Conservation (phyloP, 2,329 filamentous ascomycete species). For the Aspergillus unguis region DNA sequence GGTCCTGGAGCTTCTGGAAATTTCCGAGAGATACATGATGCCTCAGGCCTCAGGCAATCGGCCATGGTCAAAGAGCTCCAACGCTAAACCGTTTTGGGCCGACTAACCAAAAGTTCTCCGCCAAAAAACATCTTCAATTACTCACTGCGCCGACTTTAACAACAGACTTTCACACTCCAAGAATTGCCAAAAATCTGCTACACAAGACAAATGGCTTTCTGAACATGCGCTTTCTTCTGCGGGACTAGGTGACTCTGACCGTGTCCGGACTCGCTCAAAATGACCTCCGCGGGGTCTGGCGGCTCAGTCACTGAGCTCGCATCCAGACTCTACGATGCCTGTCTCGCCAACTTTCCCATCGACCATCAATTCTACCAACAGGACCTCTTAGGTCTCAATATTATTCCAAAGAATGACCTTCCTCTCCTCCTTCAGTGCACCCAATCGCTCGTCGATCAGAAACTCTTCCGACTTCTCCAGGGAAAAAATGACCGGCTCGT, state of each 20-base stretch:
- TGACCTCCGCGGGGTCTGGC: constrained; percentile 35
- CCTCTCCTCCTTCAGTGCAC: constrained; percentile 43
- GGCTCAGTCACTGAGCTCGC: constrained; percentile 38
- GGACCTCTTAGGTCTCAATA: constrained; percentile 42
- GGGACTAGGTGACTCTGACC: constrained; percentile 24
- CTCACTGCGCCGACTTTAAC: neutral
- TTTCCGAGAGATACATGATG: constrained; percentile 32
- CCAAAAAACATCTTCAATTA: constrained; percentile 26
- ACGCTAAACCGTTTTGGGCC: constrained; percentile 20
- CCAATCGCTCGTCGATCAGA: constrained; percentile 45
- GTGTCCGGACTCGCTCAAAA: constrained; percentile 21
- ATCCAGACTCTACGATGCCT: constrained; percentile 46
- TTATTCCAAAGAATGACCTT: constrained; percentile 45
- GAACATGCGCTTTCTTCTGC: constrained; percentile 33
- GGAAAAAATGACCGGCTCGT: constrained; percentile 43
- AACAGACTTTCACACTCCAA: neutral
- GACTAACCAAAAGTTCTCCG: constrained; percentile 21
- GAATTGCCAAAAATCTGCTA: too few species aligned
- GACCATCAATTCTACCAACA: constrained; percentile 48
- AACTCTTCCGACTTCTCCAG: constrained; percentile 46
- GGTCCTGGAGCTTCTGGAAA: constrained; percentile 44
- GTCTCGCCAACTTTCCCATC: constrained; percentile 36
- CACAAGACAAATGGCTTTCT: constrained; percentile 16
- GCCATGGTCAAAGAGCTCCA: constrained; percentile 12
- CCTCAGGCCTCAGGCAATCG: constrained; percentile 24